phyloP scores from a whole-genome alignment of 2,329 filamentous ascomycete genomes.

The Calycina herbarum region DNA sequence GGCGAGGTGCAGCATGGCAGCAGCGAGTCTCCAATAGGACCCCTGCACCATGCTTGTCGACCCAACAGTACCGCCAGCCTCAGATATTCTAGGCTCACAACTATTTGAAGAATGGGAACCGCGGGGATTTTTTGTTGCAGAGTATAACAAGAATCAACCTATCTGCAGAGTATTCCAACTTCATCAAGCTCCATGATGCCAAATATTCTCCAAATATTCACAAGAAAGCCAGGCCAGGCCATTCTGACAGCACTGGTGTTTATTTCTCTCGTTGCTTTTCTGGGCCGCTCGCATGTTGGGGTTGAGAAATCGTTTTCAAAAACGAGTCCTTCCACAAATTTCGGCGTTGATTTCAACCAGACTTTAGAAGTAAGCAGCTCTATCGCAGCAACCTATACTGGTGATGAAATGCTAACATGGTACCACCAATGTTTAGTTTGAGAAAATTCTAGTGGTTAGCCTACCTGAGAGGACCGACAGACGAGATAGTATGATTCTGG shows the following conservation, averaged over 20 bases:
- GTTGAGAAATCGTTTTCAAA: too few relatives aligned
- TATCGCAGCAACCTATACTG: background rate
- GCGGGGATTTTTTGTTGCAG: too few relatives aligned
- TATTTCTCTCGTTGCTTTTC: background rate
- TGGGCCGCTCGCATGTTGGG: too few relatives aligned
- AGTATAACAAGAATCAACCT: too few relatives aligned
- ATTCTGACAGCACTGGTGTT: background rate
- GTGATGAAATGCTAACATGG: background rate
- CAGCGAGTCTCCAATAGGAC: too few relatives aligned
- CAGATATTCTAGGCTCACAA: too few relatives aligned
- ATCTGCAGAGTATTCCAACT: background rate
- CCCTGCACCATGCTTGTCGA: too few relatives aligned
- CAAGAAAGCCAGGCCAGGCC: background rate
- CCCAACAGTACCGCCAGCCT: too few relatives aligned
- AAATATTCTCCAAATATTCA: background rate
- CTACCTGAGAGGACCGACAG: slow-evolving; percentile 49
- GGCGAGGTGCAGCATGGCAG: too few relatives aligned
- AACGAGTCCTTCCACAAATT: too few relatives aligned
- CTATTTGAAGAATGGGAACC: too few relatives aligned
- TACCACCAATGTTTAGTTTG: slow-evolving; percentile 32
- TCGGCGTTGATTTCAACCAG: slow-evolving; percentile 2
- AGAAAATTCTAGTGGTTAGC: slow-evolving; percentile 48
- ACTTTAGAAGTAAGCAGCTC: slow-evolving; percentile 7
- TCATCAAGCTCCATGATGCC: too few relatives aligned
- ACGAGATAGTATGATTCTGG: slow-evolving; percentile 47